A percentile compares a stretch with the other conserved stretches of the same genome.
phyloP scores from a whole-genome alignment of 495 filamentous ascomycete species.

The Amphirosellinia nigrospora region DNA sequence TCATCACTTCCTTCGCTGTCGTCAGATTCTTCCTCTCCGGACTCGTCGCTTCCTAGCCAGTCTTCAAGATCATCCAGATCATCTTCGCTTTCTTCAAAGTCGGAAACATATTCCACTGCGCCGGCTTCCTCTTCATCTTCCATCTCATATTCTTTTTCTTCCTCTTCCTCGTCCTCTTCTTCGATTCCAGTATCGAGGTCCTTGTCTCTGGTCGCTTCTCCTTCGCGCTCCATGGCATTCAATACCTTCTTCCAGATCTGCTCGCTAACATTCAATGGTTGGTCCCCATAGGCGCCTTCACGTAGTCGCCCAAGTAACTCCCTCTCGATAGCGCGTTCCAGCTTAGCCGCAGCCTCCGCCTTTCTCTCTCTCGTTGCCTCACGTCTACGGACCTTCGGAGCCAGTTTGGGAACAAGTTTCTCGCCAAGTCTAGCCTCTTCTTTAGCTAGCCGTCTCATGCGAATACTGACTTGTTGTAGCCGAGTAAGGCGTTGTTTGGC shows the following conservation, averaged over 20 bases:
- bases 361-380: slow-evolving; percentile 94
- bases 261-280: slow-evolving; percentile 92
- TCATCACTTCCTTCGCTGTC: slow-evolving; percentile 57
- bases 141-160: slow-evolving; percentile 56
- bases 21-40: slow-evolving; percentile 54
- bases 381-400: slow-evolving; percentile 87
- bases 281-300: slow-evolving; percentile 93
- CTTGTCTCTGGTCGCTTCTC: slow-evolving; percentile 83
- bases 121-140: slow-evolving; percentile 76
- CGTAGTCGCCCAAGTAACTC: slow-evolving; percentile 91
- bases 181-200: slow-evolving; percentile 86
- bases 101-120: slow-evolving; percentile 81
- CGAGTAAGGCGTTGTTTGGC: slow-evolving; percentile 94
- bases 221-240: slow-evolving; percentile 82
- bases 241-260: slow-evolving; percentile 97
- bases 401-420: slow-evolving; percentile 84
- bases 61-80: slow-evolving; percentile 54
- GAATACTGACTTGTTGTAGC: slow-evolving; percentile 89
- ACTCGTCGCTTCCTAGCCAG: slow-evolving; percentile 57
- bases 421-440: slow-evolving; percentile 94
- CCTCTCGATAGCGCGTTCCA: slow-evolving; percentile 94
- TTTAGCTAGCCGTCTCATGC: slow-evolving; percentile 79
- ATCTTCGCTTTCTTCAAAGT: slow-evolving; percentile 61
- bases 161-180: slow-evolving; percentile 74
- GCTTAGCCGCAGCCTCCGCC: slow-evolving; percentile 90